Evolutionary conservation across 1,139 yeast species (phyloP), one percentile per base, ranked within the genome.

Genomic region (Nakaseomyces glabratus): DNA sequence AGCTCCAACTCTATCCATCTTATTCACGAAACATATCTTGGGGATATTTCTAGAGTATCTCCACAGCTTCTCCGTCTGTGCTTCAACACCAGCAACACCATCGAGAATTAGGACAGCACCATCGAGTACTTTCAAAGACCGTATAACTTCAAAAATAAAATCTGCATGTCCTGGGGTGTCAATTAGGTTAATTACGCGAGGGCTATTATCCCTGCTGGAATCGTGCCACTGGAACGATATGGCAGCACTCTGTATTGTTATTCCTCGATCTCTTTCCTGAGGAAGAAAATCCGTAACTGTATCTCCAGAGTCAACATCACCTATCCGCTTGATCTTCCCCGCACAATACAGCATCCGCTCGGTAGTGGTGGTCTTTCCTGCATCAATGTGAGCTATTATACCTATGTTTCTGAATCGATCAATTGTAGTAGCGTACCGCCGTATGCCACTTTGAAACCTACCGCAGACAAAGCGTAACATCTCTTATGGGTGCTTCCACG

Each of bases 91-190:
- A 1, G 96, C 97, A 3, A 90, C 97, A 0, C 84, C 95, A 60
- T 90, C 99, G 36, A 90, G 62, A 9, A 90, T 82, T 0, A 95
- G 81, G 4, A 90, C 93, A 0, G 88, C 93, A 1, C 97, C 96
- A 59, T 90, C 98, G 12, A 90, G 63, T 1, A 90, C 96, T 42
- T 95, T 68, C 40, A 90, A 68, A 0, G 97, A 79, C 38, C 97
- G 64, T 2, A 76, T 82, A 5, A 93, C 98, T 57, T 90, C 99
- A 56, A 88, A 90, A 0, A 94, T 82, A 55, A 90, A 90, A 57
- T 90, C 99, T 0, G 96, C 97, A 59, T 90, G 99, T 0, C 99
- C 99, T 1, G 99, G 99, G 0, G 99, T 88, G 55, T 90, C 99
- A 16, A 90, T 85, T 35, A 90, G 67, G 54, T 90, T 90, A 49